phyloP scores from a whole-genome alignment of 176 grass and related monocot genomes.

The Melocanna baccifera region DNA sequence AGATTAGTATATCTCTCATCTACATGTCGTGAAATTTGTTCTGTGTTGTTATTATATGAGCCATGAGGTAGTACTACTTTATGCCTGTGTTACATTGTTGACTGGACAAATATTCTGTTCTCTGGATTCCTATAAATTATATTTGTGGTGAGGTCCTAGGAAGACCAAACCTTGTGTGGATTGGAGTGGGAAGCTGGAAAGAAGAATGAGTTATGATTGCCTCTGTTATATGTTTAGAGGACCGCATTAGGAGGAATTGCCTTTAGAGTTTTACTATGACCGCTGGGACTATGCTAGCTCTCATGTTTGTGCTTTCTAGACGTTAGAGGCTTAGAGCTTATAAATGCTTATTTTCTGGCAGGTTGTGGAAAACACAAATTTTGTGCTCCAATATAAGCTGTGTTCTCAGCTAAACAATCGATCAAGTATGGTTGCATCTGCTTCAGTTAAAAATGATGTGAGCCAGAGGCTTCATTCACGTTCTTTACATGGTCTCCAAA shows the following conservation, averaged over 20 bases:
- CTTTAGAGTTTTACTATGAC: neutral
- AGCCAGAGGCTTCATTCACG: constrained; percentile 35
- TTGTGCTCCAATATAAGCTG: constrained; percentile 59
- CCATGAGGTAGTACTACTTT: constrained; percentile 25
- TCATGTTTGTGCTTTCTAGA: constrained; percentile 9
- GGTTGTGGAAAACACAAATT: constrained; percentile 67
- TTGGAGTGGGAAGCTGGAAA: constrained; percentile 19
- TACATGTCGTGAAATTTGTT: constrained; percentile 37
- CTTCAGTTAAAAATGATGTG: constrained; percentile 42
- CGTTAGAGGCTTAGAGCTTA: constrained; percentile 27
- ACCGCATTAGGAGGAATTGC: neutral
- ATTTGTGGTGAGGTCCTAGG: constrained; percentile 21
- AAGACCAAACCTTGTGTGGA: constrained; percentile 25
- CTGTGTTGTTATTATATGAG: constrained; percentile 16
- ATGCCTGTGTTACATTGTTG: constrained; percentile 29
- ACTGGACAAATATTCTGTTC: constrained; percentile 45
- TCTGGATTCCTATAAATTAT: constrained; percentile 31
- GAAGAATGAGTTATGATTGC: neutral
- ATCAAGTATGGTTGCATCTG: constrained; percentile 46
- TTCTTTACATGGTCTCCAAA: constrained; percentile 27
- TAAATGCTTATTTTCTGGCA: constrained; percentile 35
- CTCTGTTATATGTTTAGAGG: neutral
- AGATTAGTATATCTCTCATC: constrained; percentile 19
- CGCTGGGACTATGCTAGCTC: constrained; percentile 2
- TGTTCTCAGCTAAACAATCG: constrained; percentile 56